Base-by-base conservation (phyloP, 768 basidiomycete genomes). In the Boletus eberwhitei region DNA sequence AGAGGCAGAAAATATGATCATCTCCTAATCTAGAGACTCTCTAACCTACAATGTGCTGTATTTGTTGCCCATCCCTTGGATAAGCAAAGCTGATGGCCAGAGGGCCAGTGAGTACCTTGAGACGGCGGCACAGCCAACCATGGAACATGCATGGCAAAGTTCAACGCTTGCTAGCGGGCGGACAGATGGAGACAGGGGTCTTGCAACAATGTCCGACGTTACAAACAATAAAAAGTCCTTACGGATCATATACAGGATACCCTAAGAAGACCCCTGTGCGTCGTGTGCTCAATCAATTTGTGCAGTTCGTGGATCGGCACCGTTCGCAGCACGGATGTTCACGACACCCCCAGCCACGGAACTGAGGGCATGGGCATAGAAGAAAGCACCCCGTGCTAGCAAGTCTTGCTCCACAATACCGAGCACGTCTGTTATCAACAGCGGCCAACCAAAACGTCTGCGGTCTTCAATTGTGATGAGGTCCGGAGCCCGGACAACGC, bases 381-480 rank as follows among this genome's bases (percentile, higher is more conserved):
- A 79, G 62, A 67, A 78, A 9, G 63, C 62, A 5, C 63, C 59
- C 22, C 69, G 69, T 8, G 67, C 63, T n/a, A 77, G 59, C 50
- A 79, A 58, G 19, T 70, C 70, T 63, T 79, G 78, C 58, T 78
- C 77, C 34, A 78, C 69, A 19, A 79, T 57, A 8, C 72, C 75
- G 16, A 74, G 66, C 11, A 79, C 70, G 50, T 78, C 78, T 52
- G 75, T 75, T 54, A 78, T 43, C 52, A 79, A 53, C 45, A 78
- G 40, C 9, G 71, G 67, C 78, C 78, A 79, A 5, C 76, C 77
- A 44, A 75, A 74, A 11, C 54, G 65, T 42, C 73, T 67, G 12
- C 73, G 70, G 52, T 79, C 77, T 44, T 76, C 74, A 5, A 72
- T 59, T 1, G 76, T 76, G 51, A 79, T 63, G 35, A 79, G 66